phyloP scores from a whole-genome alignment of 768 basidiomycete species.

The Pleurotus tuber-regium region DNA sequence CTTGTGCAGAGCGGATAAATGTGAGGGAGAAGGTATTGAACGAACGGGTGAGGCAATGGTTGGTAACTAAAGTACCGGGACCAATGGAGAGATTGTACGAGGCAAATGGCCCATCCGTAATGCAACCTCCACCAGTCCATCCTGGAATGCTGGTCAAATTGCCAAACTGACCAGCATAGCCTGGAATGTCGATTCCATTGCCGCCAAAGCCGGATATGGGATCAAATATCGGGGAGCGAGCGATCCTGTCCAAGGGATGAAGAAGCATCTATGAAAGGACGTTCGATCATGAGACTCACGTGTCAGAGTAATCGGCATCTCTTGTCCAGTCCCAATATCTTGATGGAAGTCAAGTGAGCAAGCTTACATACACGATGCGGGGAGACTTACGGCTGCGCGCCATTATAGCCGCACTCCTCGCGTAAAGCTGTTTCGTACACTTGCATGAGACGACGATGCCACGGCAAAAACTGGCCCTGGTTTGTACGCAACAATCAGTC shows the following conservation, averaged over 20 bases:
- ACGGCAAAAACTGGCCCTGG: conserved; percentile 25
- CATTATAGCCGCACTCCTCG: conserved; percentile 22
- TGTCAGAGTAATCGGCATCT: conserved; percentile 6
- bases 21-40: conserved; percentile 18
- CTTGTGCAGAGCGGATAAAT: conserved; percentile 15
- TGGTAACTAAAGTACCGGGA: conserved; percentile 13
- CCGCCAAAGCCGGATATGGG: conserved; percentile 12
- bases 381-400: conserved; percentile 22
- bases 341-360: not conserved
- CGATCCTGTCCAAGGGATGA: conserved; percentile 2
- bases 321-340: conserved; percentile 16
- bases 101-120: conserved; percentile 12
- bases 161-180: conserved; percentile 3
- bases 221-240: conserved; percentile 12
- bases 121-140: conserved; percentile 14
- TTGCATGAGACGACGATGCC: conserved; percentile 22
- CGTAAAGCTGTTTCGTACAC: conserved; percentile 21
- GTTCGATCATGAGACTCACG: not conserved
- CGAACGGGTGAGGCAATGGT: conserved; percentile 19
- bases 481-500: too few species aligned
- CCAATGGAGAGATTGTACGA: conserved; percentile 13
- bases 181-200: conserved; percentile 12
- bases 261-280: not conserved
- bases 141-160: conserved; percentile 11
- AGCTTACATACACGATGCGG: not conserved